Base-by-base conservation (phyloP, 2,329 filamentous ascomycete genomes). In the Remersonia thermophila region DNA sequence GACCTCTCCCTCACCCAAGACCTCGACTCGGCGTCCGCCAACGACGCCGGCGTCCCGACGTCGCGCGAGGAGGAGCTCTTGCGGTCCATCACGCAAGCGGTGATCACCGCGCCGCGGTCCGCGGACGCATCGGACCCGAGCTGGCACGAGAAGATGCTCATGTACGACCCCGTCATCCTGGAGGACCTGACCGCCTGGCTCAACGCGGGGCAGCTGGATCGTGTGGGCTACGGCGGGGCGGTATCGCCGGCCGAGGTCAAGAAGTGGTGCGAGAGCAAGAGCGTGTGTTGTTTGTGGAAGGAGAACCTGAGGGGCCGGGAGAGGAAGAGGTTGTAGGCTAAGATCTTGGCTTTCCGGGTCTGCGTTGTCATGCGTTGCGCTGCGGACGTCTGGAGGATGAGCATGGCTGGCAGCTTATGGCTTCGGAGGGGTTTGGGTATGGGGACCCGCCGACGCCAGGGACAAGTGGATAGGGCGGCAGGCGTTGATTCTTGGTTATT, bases 91-190 rank as follows among this genome's bases (percentile, higher is more conserved):
- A 71, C 69, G 0, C 59, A 61, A 27, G 74, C 73, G 1, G 60
- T 80, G 8, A 68, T 51, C 7, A 59, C 60, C 1, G 62, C 66
- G 3, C 65, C 73, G 3, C 63, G 62, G 10, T 65, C 69, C 0
- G 62, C 49, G 3, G 62, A 77, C 44, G 58, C 66, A 1, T 44
- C 45, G 6, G 54, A 67, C 2, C 75, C 74, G 11, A 85, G 74
- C 2, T 96, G 87, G 83, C 69, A 93, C 48, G 85, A 96, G 58
- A 93, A 86, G 60, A 95, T 98, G 32, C 65, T 96, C 5, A 73
- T 96, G 54, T 96, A 93, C 54, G 87, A 96, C 50, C 85, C 89
- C 0, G 80, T 98, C 30, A 69, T 91, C 1, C 59, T 95, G 0
- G 89, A 96, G 57, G 86, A 95, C 46, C 63, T 98, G 11, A 72